Base-by-base conservation (phyloP, 306 rosid species). In the Abrus precatorius region DNA sequence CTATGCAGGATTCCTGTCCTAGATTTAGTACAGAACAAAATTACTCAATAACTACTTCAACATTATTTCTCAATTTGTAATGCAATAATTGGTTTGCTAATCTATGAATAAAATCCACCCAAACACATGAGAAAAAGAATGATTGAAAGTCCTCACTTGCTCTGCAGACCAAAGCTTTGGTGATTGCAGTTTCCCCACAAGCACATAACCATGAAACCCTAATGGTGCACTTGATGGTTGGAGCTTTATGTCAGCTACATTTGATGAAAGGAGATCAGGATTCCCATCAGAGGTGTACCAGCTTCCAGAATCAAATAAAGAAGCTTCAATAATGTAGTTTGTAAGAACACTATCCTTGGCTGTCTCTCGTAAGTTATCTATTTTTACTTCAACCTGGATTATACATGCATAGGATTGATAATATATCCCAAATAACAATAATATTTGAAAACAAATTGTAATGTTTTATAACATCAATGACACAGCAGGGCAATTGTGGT, bases 141-240 rank as follows among this genome's bases (percentile, higher is more conserved):
- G 33, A 38, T 38, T 67, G 43, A 77, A 69, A 78, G 38, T 77
- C 54, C 91, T 82, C 67, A 95, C 99, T 65, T 93, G 87, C 91
- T 93, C 97, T 30, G 99, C 97, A 69, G 99, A 95, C 99, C 99
- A 93, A 82, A 91, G 94, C 86, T 83, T 93, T 55, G 99, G 97
- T 54, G 74, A 80, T 52, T 84, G 88, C 45, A 95, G 72, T 89
- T 85, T 90, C 82, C 97, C 99, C 52, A 13, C 82, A 14, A 95
- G 91, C 75, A 71, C 76, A 80, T 86, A 95, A 76, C 92, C 97
- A 75, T 78, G 92, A 81, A 92, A 92, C 62, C 97, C 97, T 45
- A 83, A 82, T 5, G 64, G 75, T 4, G 85, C 34, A 8, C 57
- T 74, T 5, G 91, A 81, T 61, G 85, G 82, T 84, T 80, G 87